phyloP scores from a whole-genome alignment of 306 rosid genomes.

The Prinsepia uniflora region DNA sequence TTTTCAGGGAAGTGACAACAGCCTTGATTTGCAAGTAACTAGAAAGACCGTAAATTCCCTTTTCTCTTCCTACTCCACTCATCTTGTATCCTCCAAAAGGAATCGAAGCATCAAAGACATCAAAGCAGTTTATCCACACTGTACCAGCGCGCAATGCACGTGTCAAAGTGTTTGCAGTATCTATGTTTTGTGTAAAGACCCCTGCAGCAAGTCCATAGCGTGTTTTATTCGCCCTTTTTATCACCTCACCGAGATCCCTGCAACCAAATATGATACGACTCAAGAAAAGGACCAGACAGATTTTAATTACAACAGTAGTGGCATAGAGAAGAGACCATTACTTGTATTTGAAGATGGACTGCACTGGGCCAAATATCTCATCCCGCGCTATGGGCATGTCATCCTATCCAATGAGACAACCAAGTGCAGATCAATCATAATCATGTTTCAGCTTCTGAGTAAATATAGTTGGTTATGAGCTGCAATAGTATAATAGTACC shows the following conservation, averaged over 20 bases:
- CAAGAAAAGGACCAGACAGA: background rate
- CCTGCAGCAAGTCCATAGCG: slow-evolving; percentile 91
- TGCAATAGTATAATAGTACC: slow-evolving; percentile 36
- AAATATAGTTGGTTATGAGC: background rate
- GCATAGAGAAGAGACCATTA: slow-evolving; percentile 5
- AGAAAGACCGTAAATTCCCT: slow-evolving; percentile 67
- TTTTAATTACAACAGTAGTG: background rate
- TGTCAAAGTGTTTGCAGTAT: slow-evolving; percentile 69
- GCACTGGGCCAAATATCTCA: slow-evolving; percentile 95
- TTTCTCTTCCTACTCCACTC: slow-evolving; percentile 95
- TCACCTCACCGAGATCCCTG: slow-evolving; percentile 71
- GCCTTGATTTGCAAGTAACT: slow-evolving; percentile 96
- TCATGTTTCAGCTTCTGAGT: slow-evolving; percentile 5
- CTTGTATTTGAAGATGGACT: slow-evolving; percentile 78
- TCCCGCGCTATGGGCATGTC: slow-evolving; percentile 78
- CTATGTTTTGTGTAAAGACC: slow-evolving; percentile 59
- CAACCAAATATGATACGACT: slow-evolving; percentile 20
- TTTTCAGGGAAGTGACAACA: slow-evolving; percentile 64
- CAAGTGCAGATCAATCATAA: slow-evolving; percentile 11
- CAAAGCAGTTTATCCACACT: slow-evolving; percentile 78
- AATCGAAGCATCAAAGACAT: slow-evolving; percentile 80
- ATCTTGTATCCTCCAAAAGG: slow-evolving; percentile 95
- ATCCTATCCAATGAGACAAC: slow-evolving; percentile 46
- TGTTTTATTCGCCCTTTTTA: slow-evolving; percentile 61
- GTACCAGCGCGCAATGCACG: slow-evolving; percentile 74